Percentiles rank a stretch among this genome's conserved stretches.
Evolutionary conservation across 2,329 filamentous ascomycete genomes (phyloP).

Genomic region (Westerdykella sp.): DNA sequence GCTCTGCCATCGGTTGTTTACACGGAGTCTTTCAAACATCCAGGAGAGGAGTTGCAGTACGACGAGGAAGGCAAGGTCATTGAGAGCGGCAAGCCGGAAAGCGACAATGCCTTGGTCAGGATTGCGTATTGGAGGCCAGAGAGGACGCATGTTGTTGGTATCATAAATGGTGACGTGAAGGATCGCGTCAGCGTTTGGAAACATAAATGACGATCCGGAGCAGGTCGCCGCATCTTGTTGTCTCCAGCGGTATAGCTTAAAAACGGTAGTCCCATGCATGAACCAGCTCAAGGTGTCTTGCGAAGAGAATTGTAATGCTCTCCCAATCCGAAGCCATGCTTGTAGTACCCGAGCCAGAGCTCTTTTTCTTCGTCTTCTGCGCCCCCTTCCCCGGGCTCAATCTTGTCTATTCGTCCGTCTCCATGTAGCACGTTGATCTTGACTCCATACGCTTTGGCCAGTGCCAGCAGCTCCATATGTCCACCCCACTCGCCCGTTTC

Average conservation of each 20-base stretch:
- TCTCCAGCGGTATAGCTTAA: not conserved
- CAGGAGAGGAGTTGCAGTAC: slow-evolving; percentile 62
- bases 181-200: slow-evolving; percentile 48
- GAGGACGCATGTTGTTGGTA: slow-evolving; percentile 48
- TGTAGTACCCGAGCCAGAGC: slow-evolving; percentile 92
- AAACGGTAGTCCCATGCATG: too few species aligned
- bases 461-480: slow-evolving; percentile 78
- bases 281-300: slow-evolving; percentile 24
- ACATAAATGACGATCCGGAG: slow-evolving; percentile 18
- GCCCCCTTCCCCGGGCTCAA: slow-evolving; percentile 48
- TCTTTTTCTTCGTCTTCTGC: slow-evolving; percentile 45
- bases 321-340: slow-evolving; percentile 86
- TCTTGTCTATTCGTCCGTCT: slow-evolving; percentile 71
- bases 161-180: slow-evolving; percentile 43
- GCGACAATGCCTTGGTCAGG: slow-evolving; percentile 36
- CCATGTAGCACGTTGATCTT: slow-evolving; percentile 78
- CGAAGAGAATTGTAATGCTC: slow-evolving; percentile 93
- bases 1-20: slow-evolving; percentile 64
- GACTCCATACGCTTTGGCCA: slow-evolving; percentile 73
- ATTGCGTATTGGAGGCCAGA: slow-evolving; percentile 52
- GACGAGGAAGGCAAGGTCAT: slow-evolving; percentile 48
- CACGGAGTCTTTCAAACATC: slow-evolving; percentile 61
- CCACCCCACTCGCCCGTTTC: slow-evolving; percentile 96
- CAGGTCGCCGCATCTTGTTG: not conserved
- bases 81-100: slow-evolving; percentile 40